Evolutionary conservation across 768 basidiomycete species (phyloP).

Genomic region (Pilatotrama ljubarskyi): DNA sequence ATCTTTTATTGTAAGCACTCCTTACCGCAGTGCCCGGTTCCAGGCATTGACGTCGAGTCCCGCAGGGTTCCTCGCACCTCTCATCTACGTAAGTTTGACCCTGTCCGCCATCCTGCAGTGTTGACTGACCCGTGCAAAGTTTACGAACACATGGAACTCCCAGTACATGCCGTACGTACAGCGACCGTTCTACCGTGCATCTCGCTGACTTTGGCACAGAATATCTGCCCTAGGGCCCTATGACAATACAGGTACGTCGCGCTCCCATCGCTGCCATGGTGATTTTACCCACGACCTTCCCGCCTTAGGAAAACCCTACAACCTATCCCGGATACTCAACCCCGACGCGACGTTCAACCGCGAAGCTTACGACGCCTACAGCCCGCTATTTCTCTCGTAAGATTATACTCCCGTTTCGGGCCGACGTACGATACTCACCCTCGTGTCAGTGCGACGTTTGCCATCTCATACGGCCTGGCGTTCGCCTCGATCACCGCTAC

Average conservation of each 20-base stretch:
- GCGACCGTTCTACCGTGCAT: background rate
- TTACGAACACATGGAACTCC: conserved; percentile 53
- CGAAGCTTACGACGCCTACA: conserved; percentile 42
- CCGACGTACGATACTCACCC: conserved; percentile 36
- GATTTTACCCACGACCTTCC: background rate
- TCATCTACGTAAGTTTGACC: conserved; percentile 49
- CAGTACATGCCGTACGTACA: conserved; percentile 57
- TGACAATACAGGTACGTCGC: conserved; percentile 38
- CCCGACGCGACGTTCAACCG: conserved; percentile 37
- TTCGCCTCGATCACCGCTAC: conserved; percentile 51
- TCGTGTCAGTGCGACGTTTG: conserved; percentile 34
- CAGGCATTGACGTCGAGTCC: background rate
- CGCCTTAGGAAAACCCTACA: conserved; percentile 33
- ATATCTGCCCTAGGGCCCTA: conserved; percentile 28
- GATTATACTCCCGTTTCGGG: conserved; percentile 13
- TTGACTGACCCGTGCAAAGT: background rate
- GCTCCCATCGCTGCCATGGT: background rate
- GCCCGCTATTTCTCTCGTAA: conserved; percentile 43
- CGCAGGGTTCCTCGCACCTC: conserved; percentile 41
- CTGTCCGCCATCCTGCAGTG: conserved; percentile 16
- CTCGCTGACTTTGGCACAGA: background rate
- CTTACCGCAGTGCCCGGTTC: background rate
- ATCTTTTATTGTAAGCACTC: conserved; percentile 41
- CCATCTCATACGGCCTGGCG: conserved; percentile 41
- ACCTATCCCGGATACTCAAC: conserved; percentile 41